Base-by-base conservation (phyloP, 1,139 yeast genomes). In the Hyphopichia wangnamkhiaoensis region DNA sequence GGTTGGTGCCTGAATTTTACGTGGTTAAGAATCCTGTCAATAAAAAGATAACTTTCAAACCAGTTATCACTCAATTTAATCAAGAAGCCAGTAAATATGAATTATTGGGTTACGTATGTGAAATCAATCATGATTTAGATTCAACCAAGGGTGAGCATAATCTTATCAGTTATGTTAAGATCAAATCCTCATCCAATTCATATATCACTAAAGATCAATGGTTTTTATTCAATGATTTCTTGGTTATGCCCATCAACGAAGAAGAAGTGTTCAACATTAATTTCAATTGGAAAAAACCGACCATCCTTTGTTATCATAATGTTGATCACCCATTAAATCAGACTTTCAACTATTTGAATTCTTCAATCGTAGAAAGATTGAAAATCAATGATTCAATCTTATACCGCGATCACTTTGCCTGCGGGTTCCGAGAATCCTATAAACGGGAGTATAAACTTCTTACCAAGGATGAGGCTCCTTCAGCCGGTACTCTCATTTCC, bases 141-240 rank as follows among this genome's bases (percentile, higher is more conserved):
- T 47, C 60, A 12, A 50, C 67, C 4, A 68, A 68, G 33, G 79
- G 79, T 2, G 74, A 71, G 35, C 84, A 84, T 47, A 70, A 68
- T 52, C 60, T 84, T 40, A 83, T 86, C 0, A 73, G 89, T 0
- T 79, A 75, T 47, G 71, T 80, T 5, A 74, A 74, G 39, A 67
- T 80, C n/a, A 35, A 35, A n/a, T 35, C 33, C n/a, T 33, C 35
- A 14, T 23, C 29, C 3, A 23, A 17, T 21, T 32, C 34, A 21
- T 21, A 32, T 20, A n/a, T 32, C 12, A 28, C 34, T 6, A 66
- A 60, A 13, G 73, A 69, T 37, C 71, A 71, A 39, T 94, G 99
- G 98, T 80, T 75, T 50, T 61, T 94, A 53, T 90, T 94, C 59
- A 94, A 94, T 56, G 98, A 94, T 60, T 94, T 91, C 61, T 67